These are phyloP conservation scores for Fraxinus xanthoxyloides DNA, from an alignment of 305 asterid genomes.

Conservation along the genomic window DNA sequence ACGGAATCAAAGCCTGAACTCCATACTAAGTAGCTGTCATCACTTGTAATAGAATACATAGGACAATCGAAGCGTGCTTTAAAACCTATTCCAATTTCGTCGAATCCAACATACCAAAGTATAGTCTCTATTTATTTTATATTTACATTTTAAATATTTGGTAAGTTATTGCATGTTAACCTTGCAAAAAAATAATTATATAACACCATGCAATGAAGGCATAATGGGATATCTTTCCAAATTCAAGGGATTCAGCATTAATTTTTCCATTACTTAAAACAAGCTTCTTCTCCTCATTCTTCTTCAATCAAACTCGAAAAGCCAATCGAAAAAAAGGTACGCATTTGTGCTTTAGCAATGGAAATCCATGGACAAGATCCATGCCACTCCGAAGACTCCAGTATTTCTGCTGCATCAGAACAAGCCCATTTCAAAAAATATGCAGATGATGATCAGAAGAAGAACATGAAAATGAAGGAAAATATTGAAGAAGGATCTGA, in stretches of 20 bases:
- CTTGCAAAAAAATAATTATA: conserved; percentile 20
- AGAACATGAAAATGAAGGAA: conserved; percentile 10
- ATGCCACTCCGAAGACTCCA: conserved; percentile 50
- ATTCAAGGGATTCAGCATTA: conserved; percentile 36
- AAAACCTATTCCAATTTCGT: background rate
- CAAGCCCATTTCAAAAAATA: conserved; percentile 17
- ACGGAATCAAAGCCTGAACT: conserved; percentile 24
- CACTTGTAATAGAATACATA: conserved; percentile 21
- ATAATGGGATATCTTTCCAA: conserved; percentile 40
- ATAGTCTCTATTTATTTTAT: too few species aligned
- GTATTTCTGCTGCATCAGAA: conserved; percentile 41
- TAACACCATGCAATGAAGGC: conserved; percentile 36
- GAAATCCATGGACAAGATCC: conserved; percentile 26
- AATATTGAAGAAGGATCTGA: conserved; percentile 18
- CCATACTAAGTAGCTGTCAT: conserved; percentile 21
- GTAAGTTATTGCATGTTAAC: conserved; percentile 30
- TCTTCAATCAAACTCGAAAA: conserved; percentile 16
- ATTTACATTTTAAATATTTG: conserved; percentile 10
- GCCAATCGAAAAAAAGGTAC: background rate
- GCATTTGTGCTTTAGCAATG: conserved; percentile 24
- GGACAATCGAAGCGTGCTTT: conserved; percentile 25
- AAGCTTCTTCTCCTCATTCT: background rate
- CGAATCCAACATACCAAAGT: background rate
- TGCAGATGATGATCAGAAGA: background rate
- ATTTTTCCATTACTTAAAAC: conserved; percentile 24